phyloP scores from a whole-genome alignment of 1,284 basidiomycete genomes.

The Thelephora terrestris region DNA sequence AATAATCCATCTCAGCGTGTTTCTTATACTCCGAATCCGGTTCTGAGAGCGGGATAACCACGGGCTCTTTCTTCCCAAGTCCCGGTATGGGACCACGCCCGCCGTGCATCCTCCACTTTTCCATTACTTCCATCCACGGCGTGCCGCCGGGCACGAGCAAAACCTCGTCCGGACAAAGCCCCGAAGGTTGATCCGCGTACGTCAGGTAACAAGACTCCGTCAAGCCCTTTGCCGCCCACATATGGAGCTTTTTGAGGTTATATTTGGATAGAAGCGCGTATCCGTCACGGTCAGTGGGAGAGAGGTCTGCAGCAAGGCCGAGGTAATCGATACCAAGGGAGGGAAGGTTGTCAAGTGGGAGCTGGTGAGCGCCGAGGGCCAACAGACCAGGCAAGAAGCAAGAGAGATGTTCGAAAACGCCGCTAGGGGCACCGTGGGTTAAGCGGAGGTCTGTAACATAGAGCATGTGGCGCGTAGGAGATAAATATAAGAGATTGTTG shows the following conservation, averaged over 20 bases:
- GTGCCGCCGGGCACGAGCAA: slow-evolving; percentile 14
- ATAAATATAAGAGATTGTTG: slow-evolving; percentile 53
- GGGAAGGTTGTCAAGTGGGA: slow-evolving; percentile 41
- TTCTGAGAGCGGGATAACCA: slow-evolving; percentile 20
- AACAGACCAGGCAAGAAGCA: slow-evolving; percentile 75
- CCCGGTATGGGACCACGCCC: slow-evolving; percentile 40
- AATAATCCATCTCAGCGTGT: slow-evolving; percentile 28
- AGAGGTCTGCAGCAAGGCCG: slow-evolving; percentile 24
- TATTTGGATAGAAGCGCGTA: slow-evolving; percentile 20
- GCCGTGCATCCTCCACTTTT: slow-evolving; percentile 37
- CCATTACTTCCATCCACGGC: slow-evolving; percentile 44
- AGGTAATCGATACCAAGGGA: slow-evolving; percentile 31
- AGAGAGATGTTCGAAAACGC: slow-evolving; percentile 63
- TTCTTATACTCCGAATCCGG: slow-evolving; percentile 12
- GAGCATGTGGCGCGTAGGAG: slow-evolving; percentile 52
- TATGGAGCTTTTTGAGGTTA: slow-evolving; percentile 45
- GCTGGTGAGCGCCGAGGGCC: slow-evolving; percentile 55
- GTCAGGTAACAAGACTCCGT: slow-evolving; percentile 56
- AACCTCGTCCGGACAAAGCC: slow-evolving; percentile 53
- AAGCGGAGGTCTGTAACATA: slow-evolving; percentile 29
- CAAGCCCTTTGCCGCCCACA: slow-evolving; percentile 60
- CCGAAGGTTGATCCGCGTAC: slow-evolving; percentile 52
- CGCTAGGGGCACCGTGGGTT: slow-evolving; percentile 26
- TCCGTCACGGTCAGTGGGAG: slow-evolving; percentile 24
- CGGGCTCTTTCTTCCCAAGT: slow-evolving; percentile 23